Evolutionary conservation across 345 rosid species (phyloP), one percentile per base, ranked within the genome.

Genomic region (Noccaea bulbosa): DNA sequence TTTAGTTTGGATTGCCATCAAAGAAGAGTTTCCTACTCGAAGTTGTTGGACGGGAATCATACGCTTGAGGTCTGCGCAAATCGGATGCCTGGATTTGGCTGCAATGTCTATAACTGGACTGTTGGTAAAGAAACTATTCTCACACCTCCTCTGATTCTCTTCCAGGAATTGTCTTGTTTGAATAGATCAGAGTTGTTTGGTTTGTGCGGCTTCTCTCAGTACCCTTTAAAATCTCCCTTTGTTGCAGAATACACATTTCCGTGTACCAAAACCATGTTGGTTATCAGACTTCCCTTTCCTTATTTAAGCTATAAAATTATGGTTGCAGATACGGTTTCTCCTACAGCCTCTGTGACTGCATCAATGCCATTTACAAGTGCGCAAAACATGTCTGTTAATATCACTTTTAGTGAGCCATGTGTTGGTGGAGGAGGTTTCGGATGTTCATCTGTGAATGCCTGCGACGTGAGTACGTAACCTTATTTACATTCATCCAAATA

Each of bases 391-490:
- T 76, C 96, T 59, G 97, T 93, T 64, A 77, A 82, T 75, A 69
- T 93, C 64, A 79, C 96, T 41, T 91, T 93, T 76, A 62, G 85
- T 11, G 93, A 93, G 71, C 87, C 96, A 71, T 91, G 96, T 78
- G 40, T 67, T 62, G 82, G 83, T 45, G 80, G 87, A 69, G 88
- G 91, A 78, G 91, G 97, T 75, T 93, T 93, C 58, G 17, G 80
- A 48, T 93, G 98, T 80, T 81, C 94, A 68, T 89, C 97, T 40
- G 81, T 76, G 65, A 84, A 87, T 72, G 75, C 85, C 68, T 91
- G 97, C 82, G 89, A 89, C 70, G 97, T 93, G 91, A 93, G 98
- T 93, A 77, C 75, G 84, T 85, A 84, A 34, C 81, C 56, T 44
- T 65, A 8, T 65, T 65, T 65, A 48, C 49, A 72, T 65, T 39